Evolutionary conservation across 441 rosid genomes (phyloP), one percentile per base, ranked within the genome.

Genomic region (Pelargonium cotyledonis): DNA sequence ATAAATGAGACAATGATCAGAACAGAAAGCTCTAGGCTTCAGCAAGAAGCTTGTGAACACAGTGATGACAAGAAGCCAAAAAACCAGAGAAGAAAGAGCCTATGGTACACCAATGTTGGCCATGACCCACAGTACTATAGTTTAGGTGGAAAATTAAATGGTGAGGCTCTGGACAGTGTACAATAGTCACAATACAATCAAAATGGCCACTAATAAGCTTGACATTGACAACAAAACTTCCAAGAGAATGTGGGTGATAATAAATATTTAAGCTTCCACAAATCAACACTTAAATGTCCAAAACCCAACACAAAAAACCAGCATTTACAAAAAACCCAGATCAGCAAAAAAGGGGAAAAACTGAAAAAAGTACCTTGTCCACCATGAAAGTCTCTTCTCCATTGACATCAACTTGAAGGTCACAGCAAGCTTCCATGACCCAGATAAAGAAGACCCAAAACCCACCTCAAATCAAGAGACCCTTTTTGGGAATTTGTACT

Each of bases 361-460:
- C 5, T 4, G 38, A 31, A 4, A 62, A 62, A 16, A 44, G 68
- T 78, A 91, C 98, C 98, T 85, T 89, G 81, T 85, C 78, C 44
- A 91, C 86, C 80, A 88, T 67, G 80, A 87, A 84, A 63, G 89
- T 87, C 80, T 88, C 95, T 78, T 87, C 93, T 10, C 96, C 97
- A 79, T 93, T 93, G 76, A 93, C 86, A 81, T 91, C 97, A n/a
- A 85, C 93, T 80, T 89, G 84, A 83, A 93, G 95, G 81, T 83
- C 88, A 88, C 96, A 90, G 78, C 84, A 80, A 80, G 72, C 80
- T 73, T 84, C 89, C 97, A 93, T 89, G 78, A 79, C 84, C 76
- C 69, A 74, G 76, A 63, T 70, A 8, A 43, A 43, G 40, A 35
- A 69, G 73, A 77, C 62, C 71, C 21, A 77, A 69, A 79, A 63